A percentile compares a stretch with the other conserved stretches of the same genome.
Conservation (phyloP, 176 grass and related monocot species). For the Oryza officinalis region DNA sequence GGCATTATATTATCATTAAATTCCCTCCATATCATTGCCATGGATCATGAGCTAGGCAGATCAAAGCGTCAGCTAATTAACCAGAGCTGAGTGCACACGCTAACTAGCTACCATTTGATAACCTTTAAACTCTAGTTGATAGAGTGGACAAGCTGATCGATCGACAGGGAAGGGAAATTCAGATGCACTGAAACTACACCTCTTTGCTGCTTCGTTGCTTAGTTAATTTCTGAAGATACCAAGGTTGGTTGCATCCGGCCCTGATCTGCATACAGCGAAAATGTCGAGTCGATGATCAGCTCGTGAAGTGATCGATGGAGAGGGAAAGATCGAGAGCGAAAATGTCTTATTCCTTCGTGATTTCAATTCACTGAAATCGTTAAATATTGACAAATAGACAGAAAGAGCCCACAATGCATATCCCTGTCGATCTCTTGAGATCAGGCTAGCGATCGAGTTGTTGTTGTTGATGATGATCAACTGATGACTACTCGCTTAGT, state of each 20-base stretch:
- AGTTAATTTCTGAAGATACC: not conserved
- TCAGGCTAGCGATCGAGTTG: constrained; percentile 19
- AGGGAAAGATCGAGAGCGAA: constrained; percentile 10
- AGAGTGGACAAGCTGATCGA: constrained; percentile 9
- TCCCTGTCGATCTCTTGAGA: constrained; percentile 21
- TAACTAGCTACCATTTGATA: not conserved
- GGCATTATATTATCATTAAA: too few relatives aligned
- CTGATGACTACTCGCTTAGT: constrained; percentile 22
- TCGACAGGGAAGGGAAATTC: not conserved
- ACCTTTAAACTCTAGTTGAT: not conserved
- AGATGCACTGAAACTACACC: constrained; percentile 8
- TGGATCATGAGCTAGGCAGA: not conserved
- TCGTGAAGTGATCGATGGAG: not conserved
- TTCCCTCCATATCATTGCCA: not conserved
- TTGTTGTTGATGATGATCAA: not conserved
- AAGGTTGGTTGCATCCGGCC: constrained; percentile 3
- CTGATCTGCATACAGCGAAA: constrained; percentile 1
- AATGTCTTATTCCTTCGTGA: constrained; percentile 4
- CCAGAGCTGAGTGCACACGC: not conserved
- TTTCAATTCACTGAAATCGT: constrained; percentile 17
- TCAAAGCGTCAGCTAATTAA: not conserved
- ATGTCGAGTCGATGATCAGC: not conserved
- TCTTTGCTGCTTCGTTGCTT: not conserved
- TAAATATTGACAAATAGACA: not conserved
- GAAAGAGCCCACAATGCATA: not conserved